Evolutionary conservation across 176 grass and related monocot genomes (phyloP).

Genomic region (Avena insularis): DNA sequence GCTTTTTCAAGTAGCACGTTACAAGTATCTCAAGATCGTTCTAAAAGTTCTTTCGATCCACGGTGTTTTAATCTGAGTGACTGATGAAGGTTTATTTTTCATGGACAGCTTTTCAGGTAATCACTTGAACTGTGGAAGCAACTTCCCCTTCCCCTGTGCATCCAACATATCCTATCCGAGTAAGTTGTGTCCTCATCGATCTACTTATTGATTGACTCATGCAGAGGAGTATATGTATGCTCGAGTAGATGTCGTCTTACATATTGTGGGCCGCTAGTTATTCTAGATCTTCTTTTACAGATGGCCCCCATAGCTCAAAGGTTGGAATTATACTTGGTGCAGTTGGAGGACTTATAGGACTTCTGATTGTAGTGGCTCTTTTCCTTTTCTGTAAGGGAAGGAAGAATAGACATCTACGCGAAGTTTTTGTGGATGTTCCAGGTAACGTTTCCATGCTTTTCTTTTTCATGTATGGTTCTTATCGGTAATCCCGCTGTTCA

Average conservation of each 20-base stretch:
- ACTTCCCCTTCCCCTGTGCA: conserved; percentile 70
- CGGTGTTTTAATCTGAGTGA: conserved; percentile 7
- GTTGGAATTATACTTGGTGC: conserved; percentile 76
- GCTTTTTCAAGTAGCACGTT: conserved; percentile 91
- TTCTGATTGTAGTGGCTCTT: conserved; percentile 65
- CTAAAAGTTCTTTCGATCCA: conserved; percentile 14
- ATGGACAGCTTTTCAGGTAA: conserved; percentile 87
- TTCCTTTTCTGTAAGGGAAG: conserved; percentile 79
- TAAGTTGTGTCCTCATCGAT: conserved; percentile 39
- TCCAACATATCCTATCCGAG: conserved; percentile 74
- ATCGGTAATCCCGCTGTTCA: not conserved
- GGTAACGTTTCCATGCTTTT: conserved; percentile 46
- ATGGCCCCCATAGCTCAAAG: conserved; percentile 66
- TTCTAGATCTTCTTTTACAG: conserved; percentile 50
- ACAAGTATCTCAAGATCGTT: conserved; percentile 73
- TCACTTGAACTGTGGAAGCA: conserved; percentile 82
- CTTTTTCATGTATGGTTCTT: not conserved
- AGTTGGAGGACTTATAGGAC: conserved; percentile 68
- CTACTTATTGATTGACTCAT: not conserved
- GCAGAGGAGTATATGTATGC: not conserved
- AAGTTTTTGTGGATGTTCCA: conserved; percentile 98
- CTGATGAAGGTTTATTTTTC: conserved; percentile 56
- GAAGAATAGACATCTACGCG: conserved; percentile 60
- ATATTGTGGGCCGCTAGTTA: not conserved
- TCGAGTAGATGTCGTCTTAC: not conserved